phyloP scores from a whole-genome alignment of 805 yeast genomes.

The Spencermartinsiella europaea region DNA sequence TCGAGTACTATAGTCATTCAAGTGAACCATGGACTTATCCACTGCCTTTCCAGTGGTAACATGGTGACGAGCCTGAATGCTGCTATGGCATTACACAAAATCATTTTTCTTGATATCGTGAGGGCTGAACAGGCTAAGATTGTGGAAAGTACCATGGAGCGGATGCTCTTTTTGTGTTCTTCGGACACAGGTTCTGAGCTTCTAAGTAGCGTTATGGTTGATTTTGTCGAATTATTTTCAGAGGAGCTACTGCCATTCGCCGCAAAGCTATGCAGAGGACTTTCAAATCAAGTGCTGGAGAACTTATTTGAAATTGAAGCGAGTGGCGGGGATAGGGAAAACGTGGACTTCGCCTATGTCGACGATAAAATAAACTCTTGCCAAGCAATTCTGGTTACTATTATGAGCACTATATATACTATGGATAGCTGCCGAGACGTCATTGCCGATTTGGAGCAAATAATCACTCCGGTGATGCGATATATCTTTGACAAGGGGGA shows the following conservation, averaged over 20 bases:
- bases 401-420: slow-evolving; percentile 71
- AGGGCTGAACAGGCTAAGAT: slow-evolving; percentile 58
- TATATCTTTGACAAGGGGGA: slow-evolving; percentile 59
- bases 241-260: slow-evolving; percentile 91
- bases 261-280: slow-evolving; percentile 46
- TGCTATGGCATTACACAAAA: slow-evolving; percentile 80
- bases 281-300: slow-evolving; percentile 66
- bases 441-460: slow-evolving; percentile 58
- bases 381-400: slow-evolving; percentile 69
- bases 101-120: slow-evolving; percentile 57
- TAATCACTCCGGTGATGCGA: slow-evolving; percentile 61
- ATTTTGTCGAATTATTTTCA: slow-evolving; percentile 81
- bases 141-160: slow-evolving; percentile 75
- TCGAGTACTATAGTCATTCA: slow-evolving; percentile 60
- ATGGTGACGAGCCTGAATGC: slow-evolving; percentile 77
- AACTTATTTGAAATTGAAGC: slow-evolving; percentile 33
- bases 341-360: slow-evolving; percentile 35
- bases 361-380: slow-evolving; percentile 78
- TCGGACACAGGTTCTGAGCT: slow-evolving; percentile 81
- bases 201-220: slow-evolving; percentile 86
- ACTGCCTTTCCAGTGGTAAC: slow-evolving; percentile 41
- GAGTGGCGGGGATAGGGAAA: background rate
- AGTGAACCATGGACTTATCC: slow-evolving; percentile 33
- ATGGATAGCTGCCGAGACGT: slow-evolving; percentile 71
- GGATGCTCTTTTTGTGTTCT: slow-evolving; percentile 57